These are phyloP conservation scores for Fraxinus velutina DNA, from an alignment of 305 asterid species.

Conservation along the genomic window DNA sequence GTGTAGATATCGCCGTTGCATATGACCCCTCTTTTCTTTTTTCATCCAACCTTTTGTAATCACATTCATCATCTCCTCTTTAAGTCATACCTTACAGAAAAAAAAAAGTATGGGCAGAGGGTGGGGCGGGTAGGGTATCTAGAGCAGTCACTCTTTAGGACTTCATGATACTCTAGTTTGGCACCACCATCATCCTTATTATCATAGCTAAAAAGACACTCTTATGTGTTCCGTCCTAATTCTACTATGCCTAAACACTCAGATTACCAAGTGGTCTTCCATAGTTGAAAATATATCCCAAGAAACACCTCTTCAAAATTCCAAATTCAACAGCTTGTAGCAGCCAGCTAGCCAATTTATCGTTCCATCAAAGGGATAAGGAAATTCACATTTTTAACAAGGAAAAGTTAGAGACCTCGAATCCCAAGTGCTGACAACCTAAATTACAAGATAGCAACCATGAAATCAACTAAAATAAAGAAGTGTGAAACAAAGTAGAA, in stretches of 20 bases:
- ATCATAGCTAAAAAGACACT: neutral
- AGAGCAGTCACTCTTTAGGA: neutral
- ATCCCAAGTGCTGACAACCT: neutral
- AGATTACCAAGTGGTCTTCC: neutral
- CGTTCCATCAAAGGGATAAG: neutral
- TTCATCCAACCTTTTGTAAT: neutral
- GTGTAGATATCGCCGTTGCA: neutral
- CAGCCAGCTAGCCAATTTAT: neutral
- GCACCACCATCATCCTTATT: neutral
- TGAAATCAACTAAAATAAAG: slow-evolving; percentile 2
- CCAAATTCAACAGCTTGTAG: neutral
- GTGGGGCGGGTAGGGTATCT: neutral
- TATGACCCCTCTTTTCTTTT: neutral
- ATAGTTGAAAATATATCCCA: neutral
- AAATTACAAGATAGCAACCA: neutral
- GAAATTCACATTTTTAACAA: neutral
- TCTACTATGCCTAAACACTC: neutral
- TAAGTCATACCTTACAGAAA: neutral
- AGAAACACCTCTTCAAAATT: neutral
- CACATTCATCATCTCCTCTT: neutral
- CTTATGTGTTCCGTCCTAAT: neutral
- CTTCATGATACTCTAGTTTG: neutral
- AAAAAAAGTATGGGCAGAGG: no score
- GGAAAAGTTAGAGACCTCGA: neutral
- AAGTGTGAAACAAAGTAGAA: neutral